These are phyloP conservation scores for Macrophomina tecta DNA, from an alignment of 2,329 filamentous ascomycete species.

Conservation along the genomic window DNA sequence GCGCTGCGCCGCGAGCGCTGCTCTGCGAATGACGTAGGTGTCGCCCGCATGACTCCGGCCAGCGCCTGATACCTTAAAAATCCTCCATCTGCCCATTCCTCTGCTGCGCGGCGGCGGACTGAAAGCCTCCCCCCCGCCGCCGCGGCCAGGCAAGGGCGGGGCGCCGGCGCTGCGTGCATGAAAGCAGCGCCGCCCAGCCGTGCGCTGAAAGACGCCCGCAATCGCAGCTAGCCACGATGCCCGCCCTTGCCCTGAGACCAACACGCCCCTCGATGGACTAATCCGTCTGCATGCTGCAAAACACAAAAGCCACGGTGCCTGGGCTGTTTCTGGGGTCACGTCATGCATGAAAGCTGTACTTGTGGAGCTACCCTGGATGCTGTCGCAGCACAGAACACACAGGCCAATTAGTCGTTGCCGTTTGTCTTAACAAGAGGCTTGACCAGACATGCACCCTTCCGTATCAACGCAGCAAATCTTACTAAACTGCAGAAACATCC, in stretches of 20 bases:
- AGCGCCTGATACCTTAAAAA: conserved; percentile 24
- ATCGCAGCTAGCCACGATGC: conserved; percentile 19
- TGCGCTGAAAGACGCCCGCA: conserved; percentile 15
- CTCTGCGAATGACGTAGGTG: conserved; percentile 20
- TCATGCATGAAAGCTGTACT: conserved; percentile 22
- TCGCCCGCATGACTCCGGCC: conserved; percentile 23
- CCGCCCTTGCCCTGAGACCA: conserved; percentile 19
- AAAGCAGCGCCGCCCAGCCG: conserved; percentile 21
- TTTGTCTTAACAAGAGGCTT: conserved; percentile 3
- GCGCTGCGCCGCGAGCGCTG: conserved; percentile 16
- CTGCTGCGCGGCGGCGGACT: not conserved
- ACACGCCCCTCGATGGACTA: conserved; percentile 10
- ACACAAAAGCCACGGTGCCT: conserved; percentile 22
- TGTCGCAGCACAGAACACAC: not conserved
- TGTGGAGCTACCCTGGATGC: conserved; percentile 23
- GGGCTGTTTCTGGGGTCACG: conserved; percentile 26
- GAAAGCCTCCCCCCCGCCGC: not conserved
- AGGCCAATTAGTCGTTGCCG: conserved; percentile 23
- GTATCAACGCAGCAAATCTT: not conserved
- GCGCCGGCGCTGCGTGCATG: conserved; percentile 11
- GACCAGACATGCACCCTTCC: not conserved
- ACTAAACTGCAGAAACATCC: not conserved
- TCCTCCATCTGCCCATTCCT: conserved; percentile 3
- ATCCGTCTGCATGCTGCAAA: conserved; percentile 14
- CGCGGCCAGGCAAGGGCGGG: conserved; percentile 10